Conservation (phyloP, 2,329 filamentous ascomycete genomes). For the Aureobasidium zeae region DNA sequence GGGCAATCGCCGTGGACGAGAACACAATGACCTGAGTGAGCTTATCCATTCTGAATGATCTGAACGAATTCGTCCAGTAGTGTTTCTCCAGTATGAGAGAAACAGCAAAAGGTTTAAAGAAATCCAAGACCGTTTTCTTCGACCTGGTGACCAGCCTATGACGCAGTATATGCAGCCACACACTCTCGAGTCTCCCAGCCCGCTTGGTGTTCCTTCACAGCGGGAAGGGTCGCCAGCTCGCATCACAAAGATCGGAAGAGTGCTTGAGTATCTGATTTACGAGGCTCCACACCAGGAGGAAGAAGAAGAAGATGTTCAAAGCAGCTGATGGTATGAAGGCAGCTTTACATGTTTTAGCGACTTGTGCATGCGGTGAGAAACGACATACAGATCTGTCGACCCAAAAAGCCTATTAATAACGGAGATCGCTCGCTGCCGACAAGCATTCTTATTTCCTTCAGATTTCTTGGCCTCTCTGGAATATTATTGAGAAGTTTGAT, state of each 20-base stretch:
- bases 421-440: no score
- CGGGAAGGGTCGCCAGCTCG: conserved; percentile 7
- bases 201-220: conserved; percentile 5
- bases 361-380: neutral
- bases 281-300: no score
- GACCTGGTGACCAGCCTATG: conserved; percentile 2
- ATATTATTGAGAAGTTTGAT: no score
- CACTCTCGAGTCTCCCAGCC: no score
- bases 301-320: no score
- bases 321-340: no score
- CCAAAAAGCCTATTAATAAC: no score
- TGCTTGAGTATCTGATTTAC: conserved; percentile 8
- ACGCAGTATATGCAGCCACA: conserved; percentile 12
- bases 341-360: neutral
- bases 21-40: conserved; percentile 42
- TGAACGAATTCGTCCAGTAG: neutral
- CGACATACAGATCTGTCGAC: no score
- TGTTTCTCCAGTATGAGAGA: neutral
- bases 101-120: neutral
- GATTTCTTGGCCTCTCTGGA: no score
- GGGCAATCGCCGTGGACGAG: conserved; percentile 45
- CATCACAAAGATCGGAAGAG: conserved; percentile 2
- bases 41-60: conserved; percentile 25
- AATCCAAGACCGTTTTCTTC: no score
- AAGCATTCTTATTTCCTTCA: no score